phyloP scores from a whole-genome alignment of 2,329 filamentous ascomycete species.

The Microdochium trichocladiopsis region DNA sequence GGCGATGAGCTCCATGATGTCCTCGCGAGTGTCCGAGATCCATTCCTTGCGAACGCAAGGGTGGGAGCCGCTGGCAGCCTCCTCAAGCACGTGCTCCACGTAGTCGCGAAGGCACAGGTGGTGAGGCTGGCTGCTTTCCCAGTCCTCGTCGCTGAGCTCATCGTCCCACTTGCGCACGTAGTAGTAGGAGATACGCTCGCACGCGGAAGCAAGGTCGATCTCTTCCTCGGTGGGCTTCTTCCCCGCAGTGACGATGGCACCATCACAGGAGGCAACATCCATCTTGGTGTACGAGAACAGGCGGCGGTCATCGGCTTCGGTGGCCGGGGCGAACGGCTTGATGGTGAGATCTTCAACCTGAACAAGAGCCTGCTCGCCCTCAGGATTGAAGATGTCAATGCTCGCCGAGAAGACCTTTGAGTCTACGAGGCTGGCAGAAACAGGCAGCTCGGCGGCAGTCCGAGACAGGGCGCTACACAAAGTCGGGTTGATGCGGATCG shows the following conservation, averaged over 20 bases:
- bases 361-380: conserved; percentile 6
- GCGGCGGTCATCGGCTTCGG: conserved; percentile 4
- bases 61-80: conserved; percentile 10
- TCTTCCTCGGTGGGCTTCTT: conserved; percentile 2
- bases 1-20: conserved; percentile 4
- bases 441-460: neutral
- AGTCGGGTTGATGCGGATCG: conserved; percentile 1
- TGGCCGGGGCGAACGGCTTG: conserved; percentile 6
- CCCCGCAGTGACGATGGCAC: neutral
- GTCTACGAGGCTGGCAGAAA: neutral
- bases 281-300: conserved; percentile 11
- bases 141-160: conserved; percentile 11
- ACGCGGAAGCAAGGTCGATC: conserved; percentile 5
- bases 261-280: conserved; percentile 1
- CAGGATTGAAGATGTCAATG: neutral
- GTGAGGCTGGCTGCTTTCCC: conserved; percentile 9
- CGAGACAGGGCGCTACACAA: neutral
- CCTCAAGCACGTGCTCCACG: conserved; percentile 7
- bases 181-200: conserved; percentile 14
- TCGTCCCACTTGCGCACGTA: conserved; percentile 12
- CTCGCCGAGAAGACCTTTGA: neutral
- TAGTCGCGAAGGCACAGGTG: conserved; percentile 9
- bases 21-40: conserved; percentile 4
- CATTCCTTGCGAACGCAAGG: conserved; percentile 1
- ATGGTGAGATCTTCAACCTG: conserved; percentile 9